phyloP scores from a whole-genome alignment of 2,329 filamentous ascomycete genomes.

The Nigrograna mackinnonii region DNA sequence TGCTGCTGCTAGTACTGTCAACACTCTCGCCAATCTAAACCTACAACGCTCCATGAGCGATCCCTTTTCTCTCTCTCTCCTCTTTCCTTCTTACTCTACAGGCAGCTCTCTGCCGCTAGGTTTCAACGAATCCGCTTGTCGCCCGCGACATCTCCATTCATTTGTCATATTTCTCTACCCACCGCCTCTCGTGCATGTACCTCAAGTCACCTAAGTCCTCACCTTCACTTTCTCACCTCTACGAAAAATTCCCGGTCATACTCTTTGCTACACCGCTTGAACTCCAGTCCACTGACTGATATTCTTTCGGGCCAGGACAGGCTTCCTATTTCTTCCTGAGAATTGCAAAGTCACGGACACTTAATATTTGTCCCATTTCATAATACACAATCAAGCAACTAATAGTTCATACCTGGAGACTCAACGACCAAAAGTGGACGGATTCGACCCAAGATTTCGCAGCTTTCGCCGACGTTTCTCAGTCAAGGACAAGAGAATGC shows the following conservation, averaged over 20 bases:
- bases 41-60: too few relatives aligned
- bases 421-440: slow-evolving; percentile 19
- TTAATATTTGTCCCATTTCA: background rate
- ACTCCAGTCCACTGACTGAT: too few relatives aligned
- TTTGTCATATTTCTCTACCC: slow-evolving; percentile 27
- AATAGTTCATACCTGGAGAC: background rate
- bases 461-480: slow-evolving; percentile 29
- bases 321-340: too few relatives aligned
- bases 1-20: too few relatives aligned
- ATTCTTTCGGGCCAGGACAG: too few relatives aligned
- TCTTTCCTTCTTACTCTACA: slow-evolving; percentile 25
- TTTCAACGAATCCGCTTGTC: slow-evolving; percentile 4
- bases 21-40: too few relatives aligned
- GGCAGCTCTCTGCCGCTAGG: slow-evolving; percentile 17
- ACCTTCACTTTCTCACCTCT: too few relatives aligned
- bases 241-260: too few relatives aligned
- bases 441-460: slow-evolving; percentile 23
- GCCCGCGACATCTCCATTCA: slow-evolving; percentile 19
- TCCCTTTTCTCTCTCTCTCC: slow-evolving; percentile 17
- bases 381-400: too few relatives aligned
- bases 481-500: slow-evolving; percentile 25
- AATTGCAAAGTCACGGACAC: background rate
- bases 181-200: slow-evolving; percentile 1
- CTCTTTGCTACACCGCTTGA: too few relatives aligned
- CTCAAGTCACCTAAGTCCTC: background rate